Percentiles rank a stretch among this genome's conserved stretches.
Conservation (phyloP, 2,329 filamentous ascomycete genomes). For the Aspergillus sergii region DNA sequence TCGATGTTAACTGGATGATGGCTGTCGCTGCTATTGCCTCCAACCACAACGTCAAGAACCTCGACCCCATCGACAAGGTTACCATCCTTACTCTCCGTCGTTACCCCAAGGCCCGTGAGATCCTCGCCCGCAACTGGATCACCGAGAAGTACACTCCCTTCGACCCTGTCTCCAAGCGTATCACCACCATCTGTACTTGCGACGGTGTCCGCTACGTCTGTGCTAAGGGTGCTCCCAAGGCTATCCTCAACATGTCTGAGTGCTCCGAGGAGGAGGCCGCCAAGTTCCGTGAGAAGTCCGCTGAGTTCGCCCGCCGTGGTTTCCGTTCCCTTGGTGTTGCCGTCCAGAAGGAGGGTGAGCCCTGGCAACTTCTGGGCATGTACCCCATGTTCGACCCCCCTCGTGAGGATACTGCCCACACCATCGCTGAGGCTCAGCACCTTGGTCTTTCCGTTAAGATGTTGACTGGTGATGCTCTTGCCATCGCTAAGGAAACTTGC, state of each 20-base stretch:
- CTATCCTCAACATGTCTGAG: conserved; percentile 69
- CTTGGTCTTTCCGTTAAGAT: conserved; percentile 79
- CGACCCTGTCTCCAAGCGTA: conserved; percentile 79
- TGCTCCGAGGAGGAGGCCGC: conserved; percentile 66
- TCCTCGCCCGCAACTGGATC: conserved; percentile 72
- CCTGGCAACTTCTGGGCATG: conserved; percentile 74
- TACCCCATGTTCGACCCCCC: conserved; percentile 81
- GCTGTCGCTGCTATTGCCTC: conserved; percentile 75
- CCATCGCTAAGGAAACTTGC: conserved; percentile 80
- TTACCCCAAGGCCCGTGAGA: conserved; percentile 76
- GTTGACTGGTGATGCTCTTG: conserved; percentile 78
- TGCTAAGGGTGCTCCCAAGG: conserved; percentile 77
- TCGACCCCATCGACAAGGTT: conserved; percentile 79
- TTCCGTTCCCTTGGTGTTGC: conserved; percentile 80
- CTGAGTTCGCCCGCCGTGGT: conserved; percentile 75
- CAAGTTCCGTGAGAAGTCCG: conserved; percentile 71
- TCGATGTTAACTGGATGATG: conserved; percentile 85
- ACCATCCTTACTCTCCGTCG: conserved; percentile 75
- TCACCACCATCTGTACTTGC: conserved; percentile 69
- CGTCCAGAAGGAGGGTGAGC: conserved; percentile 74
- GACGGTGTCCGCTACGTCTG: conserved; percentile 72
- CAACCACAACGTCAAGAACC: conserved; percentile 76
- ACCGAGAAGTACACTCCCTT: conserved; percentile 73
- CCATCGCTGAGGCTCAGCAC: conserved; percentile 74
- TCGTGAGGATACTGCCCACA: conserved; percentile 76